Evolutionary conservation across 768 basidiomycete species (phyloP).

Genomic region (Amanita muscaria): DNA sequence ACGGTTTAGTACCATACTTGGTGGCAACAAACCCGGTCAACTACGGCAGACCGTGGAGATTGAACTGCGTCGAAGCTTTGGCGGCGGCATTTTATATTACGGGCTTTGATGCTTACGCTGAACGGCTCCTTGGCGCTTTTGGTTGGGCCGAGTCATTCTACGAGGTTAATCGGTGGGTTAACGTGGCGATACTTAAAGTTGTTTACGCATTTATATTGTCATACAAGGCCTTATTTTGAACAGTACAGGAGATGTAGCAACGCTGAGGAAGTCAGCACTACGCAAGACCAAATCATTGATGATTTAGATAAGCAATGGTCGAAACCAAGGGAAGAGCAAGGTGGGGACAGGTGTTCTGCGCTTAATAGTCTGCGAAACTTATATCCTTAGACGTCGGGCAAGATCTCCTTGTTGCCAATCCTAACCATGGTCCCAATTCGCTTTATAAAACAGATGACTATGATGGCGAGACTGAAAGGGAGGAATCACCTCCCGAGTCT

Average conservation of each 20-base stretch:
- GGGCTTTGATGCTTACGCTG: conserved; percentile 76
- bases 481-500: no score
- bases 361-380: neutral
- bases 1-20: conserved; percentile 76
- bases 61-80: conserved; percentile 92
- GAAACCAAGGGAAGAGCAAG: conserved; percentile 44
- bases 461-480: no score
- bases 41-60: conserved; percentile 93
- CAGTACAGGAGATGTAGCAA: conserved; percentile 67
- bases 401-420: conserved; percentile 62
- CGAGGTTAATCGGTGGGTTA: conserved; percentile 66
- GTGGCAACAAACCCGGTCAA: conserved; percentile 95
- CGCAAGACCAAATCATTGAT: conserved; percentile 61
- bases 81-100: conserved; percentile 95
- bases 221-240: conserved; percentile 52
- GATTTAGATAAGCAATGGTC: conserved; percentile 59
- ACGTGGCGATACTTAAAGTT: neutral
- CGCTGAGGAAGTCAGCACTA: conserved; percentile 44
- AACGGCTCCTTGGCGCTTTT: conserved; percentile 69
- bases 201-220: neutral
- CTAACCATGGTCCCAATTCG: conserved; percentile 62
- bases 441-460: no score
- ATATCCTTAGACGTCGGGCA: conserved; percentile 22
- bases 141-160: conserved; percentile 90
- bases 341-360: conserved; percentile 21